Evolutionary conservation across 2,329 filamentous ascomycete species (phyloP).

Genomic region (Ophiognomonia clavigignenti-juglandacearum): DNA sequence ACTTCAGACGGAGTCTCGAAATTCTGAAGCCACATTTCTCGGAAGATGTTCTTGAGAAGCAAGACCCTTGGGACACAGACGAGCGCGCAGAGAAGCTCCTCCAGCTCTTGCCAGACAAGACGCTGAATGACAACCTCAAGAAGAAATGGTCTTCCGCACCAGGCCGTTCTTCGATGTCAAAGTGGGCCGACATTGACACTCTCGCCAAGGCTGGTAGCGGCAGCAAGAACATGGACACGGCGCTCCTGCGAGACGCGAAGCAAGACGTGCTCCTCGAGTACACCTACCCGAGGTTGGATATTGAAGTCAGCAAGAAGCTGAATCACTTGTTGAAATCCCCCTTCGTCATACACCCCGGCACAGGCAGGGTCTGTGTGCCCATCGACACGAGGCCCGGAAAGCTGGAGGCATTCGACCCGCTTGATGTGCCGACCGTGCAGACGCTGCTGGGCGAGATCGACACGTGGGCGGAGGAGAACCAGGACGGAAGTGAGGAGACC

Average conservation of each 20-base stretch:
- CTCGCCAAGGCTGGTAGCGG: slow-evolving; percentile 70
- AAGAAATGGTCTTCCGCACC: slow-evolving; percentile 90
- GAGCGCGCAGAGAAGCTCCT: slow-evolving; percentile 75
- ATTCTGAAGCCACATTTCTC: slow-evolving; percentile 83
- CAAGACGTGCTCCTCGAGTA: slow-evolving; percentile 96
- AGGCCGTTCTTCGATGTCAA: slow-evolving; percentile 67
- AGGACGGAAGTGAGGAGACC: slow-evolving; percentile 31
- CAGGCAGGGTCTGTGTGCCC: slow-evolving; percentile 89
- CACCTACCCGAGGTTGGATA: slow-evolving; percentile 94
- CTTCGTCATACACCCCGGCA: slow-evolving; percentile 94
- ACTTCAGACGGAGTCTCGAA: slow-evolving; percentile 68
- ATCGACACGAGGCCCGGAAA: slow-evolving; percentile 62
- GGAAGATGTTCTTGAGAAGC: slow-evolving; percentile 71
- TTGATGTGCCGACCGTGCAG: slow-evolving; percentile 84
- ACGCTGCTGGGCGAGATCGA: slow-evolving; percentile 82
- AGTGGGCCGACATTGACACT: slow-evolving; percentile 92
- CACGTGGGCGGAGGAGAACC: slow-evolving; percentile 57
- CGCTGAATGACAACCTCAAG: slow-evolving; percentile 70
- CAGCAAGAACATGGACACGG: slow-evolving; percentile 66
- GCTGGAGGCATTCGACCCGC: slow-evolving; percentile 80
- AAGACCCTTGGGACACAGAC: slow-evolving; percentile 75
- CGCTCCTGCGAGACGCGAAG: slow-evolving; percentile 78
- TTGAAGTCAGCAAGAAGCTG: slow-evolving; percentile 94
- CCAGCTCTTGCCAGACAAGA: slow-evolving; percentile 75
- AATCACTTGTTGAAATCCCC: slow-evolving; percentile 97